Evolutionary conservation across 805 yeast genomes (phyloP).

Genomic region (Scheffersomyces ergatensis): DNA sequence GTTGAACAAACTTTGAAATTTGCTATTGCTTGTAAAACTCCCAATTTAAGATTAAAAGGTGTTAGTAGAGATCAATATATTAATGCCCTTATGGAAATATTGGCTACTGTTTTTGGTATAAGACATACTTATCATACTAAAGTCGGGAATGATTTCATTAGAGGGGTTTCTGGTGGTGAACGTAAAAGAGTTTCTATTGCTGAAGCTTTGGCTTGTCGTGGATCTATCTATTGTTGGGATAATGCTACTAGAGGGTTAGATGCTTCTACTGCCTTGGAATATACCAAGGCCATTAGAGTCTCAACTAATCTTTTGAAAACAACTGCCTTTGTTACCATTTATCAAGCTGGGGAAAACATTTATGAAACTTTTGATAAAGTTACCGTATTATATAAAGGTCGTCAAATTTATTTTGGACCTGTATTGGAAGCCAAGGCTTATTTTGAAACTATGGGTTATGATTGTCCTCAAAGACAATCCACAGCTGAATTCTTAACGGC

Average conservation of each 20-base stretch:
- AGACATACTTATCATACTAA: slow-evolving; percentile 27
- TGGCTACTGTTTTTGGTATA: slow-evolving; percentile 29
- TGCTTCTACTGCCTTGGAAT: slow-evolving; percentile 31
- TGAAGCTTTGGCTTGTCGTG: slow-evolving; percentile 56
- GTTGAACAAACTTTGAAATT: slow-evolving; percentile 71
- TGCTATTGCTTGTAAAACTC: slow-evolving; percentile 70
- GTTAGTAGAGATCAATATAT: slow-evolving; percentile 48
- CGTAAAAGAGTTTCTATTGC: slow-evolving; percentile 71
- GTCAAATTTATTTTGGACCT: slow-evolving; percentile 65
- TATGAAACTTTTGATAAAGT: slow-evolving; percentile 30
- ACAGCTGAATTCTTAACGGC: slow-evolving; percentile 73
- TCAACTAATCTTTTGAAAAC: slow-evolving; percentile 47
- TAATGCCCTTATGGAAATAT: slow-evolving; percentile 19
- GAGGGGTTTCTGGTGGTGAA: slow-evolving; percentile 77
- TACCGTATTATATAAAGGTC: slow-evolving; percentile 26
- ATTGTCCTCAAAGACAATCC: slow-evolving; percentile 62
- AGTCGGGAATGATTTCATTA: slow-evolving; percentile 35
- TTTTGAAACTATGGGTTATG: slow-evolving; percentile 64
- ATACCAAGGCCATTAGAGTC: slow-evolving; percentile 24
- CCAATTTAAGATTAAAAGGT: slow-evolving; percentile 49
- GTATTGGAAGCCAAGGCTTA: slow-evolving; percentile 50
- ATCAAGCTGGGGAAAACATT: slow-evolving; percentile 29
- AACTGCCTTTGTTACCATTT: slow-evolving; percentile 61
- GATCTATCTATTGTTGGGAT: slow-evolving; percentile 29
- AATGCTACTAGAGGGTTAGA: slow-evolving; percentile 34